phyloP scores from a whole-genome alignment of 1,139 yeast genomes.

The Pichia sp. region DNA sequence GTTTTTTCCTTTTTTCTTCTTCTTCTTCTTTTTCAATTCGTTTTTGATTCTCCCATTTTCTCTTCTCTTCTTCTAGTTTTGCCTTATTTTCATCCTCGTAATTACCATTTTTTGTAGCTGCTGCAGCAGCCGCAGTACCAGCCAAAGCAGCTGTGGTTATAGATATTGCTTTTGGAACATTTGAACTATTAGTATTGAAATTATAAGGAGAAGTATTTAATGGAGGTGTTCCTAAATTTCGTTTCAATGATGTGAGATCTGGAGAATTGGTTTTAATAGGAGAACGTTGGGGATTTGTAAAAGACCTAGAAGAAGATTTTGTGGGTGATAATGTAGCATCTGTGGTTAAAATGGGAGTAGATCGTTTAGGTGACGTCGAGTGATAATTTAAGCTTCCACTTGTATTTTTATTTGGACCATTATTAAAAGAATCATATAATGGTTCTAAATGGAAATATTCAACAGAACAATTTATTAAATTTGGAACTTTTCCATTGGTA shows the following conservation, averaged over 20 bases:
- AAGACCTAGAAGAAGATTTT: neutral
- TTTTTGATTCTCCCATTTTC: constrained; percentile 4
- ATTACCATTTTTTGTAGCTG: constrained; percentile 3
- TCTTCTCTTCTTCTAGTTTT: constrained; percentile 7
- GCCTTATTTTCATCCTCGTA: constrained; percentile 2
- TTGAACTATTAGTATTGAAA: neutral
- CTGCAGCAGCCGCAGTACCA: constrained; percentile 5
- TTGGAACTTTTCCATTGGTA: constrained; percentile 63
- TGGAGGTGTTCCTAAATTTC: constrained; percentile 2
- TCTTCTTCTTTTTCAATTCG: neutral
- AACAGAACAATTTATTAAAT: constrained; percentile 39
- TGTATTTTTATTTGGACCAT: neutral
- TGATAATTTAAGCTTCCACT: neutral
- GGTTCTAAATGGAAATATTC: constrained; percentile 26
- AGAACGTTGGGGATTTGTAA: constrained; percentile 7
- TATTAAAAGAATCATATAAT: constrained; percentile 9
- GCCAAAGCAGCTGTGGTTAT: constrained; percentile 11
- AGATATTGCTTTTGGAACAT: constrained; percentile 2
- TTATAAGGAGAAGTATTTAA: neutral
- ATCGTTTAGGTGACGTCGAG: neutral
- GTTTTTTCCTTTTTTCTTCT: neutral
- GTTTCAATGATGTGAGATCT: constrained; percentile 4
- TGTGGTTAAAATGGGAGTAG: neutral
- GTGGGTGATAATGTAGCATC: constrained; percentile 2
- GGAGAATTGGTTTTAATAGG: constrained; percentile 6